phyloP scores from a whole-genome alignment of 2,329 filamentous ascomycete species.

The Aspergillus cejpii region DNA sequence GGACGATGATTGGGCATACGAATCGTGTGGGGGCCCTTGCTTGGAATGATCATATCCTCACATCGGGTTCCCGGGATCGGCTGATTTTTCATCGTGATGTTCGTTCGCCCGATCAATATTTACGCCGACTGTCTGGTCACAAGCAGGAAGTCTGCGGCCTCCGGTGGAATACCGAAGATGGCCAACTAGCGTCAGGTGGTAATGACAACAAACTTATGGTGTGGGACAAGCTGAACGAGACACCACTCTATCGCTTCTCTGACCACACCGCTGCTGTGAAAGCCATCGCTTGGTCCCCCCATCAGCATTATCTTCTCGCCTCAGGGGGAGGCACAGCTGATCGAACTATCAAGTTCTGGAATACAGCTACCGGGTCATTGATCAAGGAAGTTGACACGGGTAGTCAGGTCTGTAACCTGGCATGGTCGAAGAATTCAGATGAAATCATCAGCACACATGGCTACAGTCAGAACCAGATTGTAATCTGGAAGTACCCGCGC shows the following conservation, averaged over 20 bases:
- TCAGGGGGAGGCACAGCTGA: slow-evolving; percentile 95
- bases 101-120: slow-evolving; percentile 81
- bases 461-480: slow-evolving; percentile 96
- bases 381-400: slow-evolving; percentile 92
- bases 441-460: slow-evolving; percentile 96
- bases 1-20: slow-evolving; percentile 96
- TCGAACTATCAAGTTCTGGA: slow-evolving; percentile 95
- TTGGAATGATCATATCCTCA: slow-evolving; percentile 97
- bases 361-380: slow-evolving; percentile 73
- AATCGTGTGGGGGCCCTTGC: slow-evolving; percentile 87
- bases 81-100: slow-evolving; percentile 95
- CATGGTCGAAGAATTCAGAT: slow-evolving; percentile 96
- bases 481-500: slow-evolving; percentile 97
- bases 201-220: slow-evolving; percentile 99
- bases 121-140: slow-evolving; percentile 80
- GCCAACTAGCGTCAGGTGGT: slow-evolving; percentile 87
- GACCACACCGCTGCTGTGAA: slow-evolving; percentile 96
- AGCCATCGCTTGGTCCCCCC: slow-evolving; percentile 95
- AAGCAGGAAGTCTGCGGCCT: slow-evolving; percentile 97
- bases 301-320: slow-evolving; percentile 88
- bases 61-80: slow-evolving; percentile 87
- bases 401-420: slow-evolving; percentile 96
- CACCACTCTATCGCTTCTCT: slow-evolving; percentile 86
- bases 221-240: slow-evolving; percentile 93
- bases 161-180: slow-evolving; percentile 94